Evolutionary conservation across 2,329 filamentous ascomycete species (phyloP), one percentile per base, ranked within the genome.

Genomic region (Rutstroemia sp.): DNA sequence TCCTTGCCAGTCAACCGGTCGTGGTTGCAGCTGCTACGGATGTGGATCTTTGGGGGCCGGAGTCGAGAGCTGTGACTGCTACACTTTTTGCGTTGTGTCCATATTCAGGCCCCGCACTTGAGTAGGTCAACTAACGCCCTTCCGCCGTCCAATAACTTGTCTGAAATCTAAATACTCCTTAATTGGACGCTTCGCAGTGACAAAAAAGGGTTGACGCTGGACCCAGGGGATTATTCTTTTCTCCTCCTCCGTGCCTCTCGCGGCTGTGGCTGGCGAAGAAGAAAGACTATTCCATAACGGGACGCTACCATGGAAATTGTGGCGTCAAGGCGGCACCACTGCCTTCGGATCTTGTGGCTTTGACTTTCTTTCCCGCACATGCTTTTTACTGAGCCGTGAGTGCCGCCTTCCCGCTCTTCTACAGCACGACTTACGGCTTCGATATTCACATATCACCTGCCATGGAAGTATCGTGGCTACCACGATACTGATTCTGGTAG

Each of bases 311-410:
- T 19, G 19, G 37, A 23, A 38, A 37, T 2, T 12, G 37, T 38
- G 3, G 17, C 19, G 6, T 38, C 16, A 17, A 37, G 12, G 47
- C 25, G 17, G 25, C 25, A 17, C 25, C 30, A 5, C 16, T 6
- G 27, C 47, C 27, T 21, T 19, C 25, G 19, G 16, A 16, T 38
- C n/a, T 10, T 49, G 47, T 14, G 30, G 47, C 47, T 19, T 19
- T 49, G 37, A 49, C 27, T n/a, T 19, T 34, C 14, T 85, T 85
- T 85, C 21, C 95, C 91, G 91, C 88, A 86, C 0, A 79, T 95
- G 0, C 82, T 92, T 59, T 78, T 78, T 54, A 86, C 71, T 78
- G 17, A 74, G 80, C 56, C 75, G 84, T 82, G 62, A 83, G 84
- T 62, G 76, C 76, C 19, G 79, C 79, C 12, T 82, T 82, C 69